Evolutionary conservation across 495 filamentous ascomycete species (phyloP).

Genomic region (Neurospora cerealis): DNA sequence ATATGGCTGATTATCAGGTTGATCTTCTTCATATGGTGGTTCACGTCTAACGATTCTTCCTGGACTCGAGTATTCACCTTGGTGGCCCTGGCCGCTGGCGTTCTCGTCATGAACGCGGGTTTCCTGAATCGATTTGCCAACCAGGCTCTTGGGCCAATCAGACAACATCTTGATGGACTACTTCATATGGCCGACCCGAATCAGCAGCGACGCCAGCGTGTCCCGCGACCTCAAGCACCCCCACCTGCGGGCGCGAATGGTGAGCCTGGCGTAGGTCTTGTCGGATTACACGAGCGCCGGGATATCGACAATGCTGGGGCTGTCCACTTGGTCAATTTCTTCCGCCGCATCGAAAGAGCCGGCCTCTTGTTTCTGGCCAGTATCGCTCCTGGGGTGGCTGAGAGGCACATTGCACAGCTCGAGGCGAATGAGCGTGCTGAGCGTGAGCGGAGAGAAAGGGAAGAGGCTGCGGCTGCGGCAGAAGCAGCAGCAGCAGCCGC

Average conservation of each 20-base stretch:
- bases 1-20: conserved; percentile 75
- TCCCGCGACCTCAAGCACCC: background rate
- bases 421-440: conserved; percentile 50
- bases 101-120: conserved; percentile 58
- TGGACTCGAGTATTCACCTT: conserved; percentile 63
- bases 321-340: background rate
- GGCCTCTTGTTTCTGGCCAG: conserved; percentile 77
- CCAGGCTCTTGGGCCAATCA: conserved; percentile 49
- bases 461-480: conserved; percentile 32
- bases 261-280: conserved; percentile 1
- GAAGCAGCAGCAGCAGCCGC: conserved; percentile 11
- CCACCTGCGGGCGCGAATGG: background rate
- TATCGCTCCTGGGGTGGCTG: conserved; percentile 74
- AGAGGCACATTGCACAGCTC: conserved; percentile 65
- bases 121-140: conserved; percentile 48
- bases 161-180: conserved; percentile 63
- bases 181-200: conserved; percentile 42
- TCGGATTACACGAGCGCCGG: conserved; percentile 1
- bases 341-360: conserved; percentile 60
- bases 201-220: conserved; percentile 5
- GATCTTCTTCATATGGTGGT: conserved; percentile 68
- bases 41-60: conserved; percentile 57
- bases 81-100: conserved; percentile 42
- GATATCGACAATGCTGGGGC: background rate
- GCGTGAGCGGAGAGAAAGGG: conserved; percentile 31